These are phyloP conservation scores for Beauveria australis DNA, from an alignment of 2,329 filamentous ascomycete species.

Conservation along the genomic window DNA sequence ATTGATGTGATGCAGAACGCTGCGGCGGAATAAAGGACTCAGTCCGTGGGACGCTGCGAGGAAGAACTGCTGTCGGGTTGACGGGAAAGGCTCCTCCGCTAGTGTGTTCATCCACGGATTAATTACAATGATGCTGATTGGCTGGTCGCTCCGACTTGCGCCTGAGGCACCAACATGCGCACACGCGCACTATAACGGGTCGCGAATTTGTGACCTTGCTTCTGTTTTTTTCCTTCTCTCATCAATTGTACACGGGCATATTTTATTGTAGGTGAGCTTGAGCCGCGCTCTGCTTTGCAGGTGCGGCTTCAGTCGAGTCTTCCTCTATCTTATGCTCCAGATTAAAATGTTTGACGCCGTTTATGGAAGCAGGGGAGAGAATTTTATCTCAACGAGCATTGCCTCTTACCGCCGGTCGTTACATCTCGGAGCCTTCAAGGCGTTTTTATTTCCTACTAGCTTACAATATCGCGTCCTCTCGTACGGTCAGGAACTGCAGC, in stretches of 20 bases:
- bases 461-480: not conserved
- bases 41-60: slow-evolving; percentile 32
- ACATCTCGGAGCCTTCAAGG: slow-evolving; percentile 35
- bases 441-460: not conserved
- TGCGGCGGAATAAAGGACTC: slow-evolving; percentile 29
- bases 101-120: slow-evolving; percentile 28
- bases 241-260: slow-evolving; percentile 58
- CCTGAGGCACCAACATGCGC: slow-evolving; percentile 28
- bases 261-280: slow-evolving; percentile 67
- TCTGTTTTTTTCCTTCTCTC: slow-evolving; percentile 33
- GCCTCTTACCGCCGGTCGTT: slow-evolving; percentile 69
- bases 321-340: slow-evolving; percentile 68
- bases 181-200: slow-evolving; percentile 10
- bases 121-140: slow-evolving; percentile 37
- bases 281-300: slow-evolving; percentile 31
- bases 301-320: slow-evolving; percentile 49
- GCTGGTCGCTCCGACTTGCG: slow-evolving; percentile 19
- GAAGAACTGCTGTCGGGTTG: slow-evolving; percentile 28
- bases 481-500: slow-evolving; percentile 70
- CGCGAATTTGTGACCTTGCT: slow-evolving; percentile 14
- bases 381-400: slow-evolving; percentile 48
- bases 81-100: slow-evolving; percentile 29
- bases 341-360: slow-evolving; percentile 48
- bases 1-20: slow-evolving; percentile 30
- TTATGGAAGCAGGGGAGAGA: slow-evolving; percentile 66